These are phyloP conservation scores for Neurospora discreta DNA, from an alignment of 495 filamentous ascomycete species.

Conservation along the genomic window DNA sequence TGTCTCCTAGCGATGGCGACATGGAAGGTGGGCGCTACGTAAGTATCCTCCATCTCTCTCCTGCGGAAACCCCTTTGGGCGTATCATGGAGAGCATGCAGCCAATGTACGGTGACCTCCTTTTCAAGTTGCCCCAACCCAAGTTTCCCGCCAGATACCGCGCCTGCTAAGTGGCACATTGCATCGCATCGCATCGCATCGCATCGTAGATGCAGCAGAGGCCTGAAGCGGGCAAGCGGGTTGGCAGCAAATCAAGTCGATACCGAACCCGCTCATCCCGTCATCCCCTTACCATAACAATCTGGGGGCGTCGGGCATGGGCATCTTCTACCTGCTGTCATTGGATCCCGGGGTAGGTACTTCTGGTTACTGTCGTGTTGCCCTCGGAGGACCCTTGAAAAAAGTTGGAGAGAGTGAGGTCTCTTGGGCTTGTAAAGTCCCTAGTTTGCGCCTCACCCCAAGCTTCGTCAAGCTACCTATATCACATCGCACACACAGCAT, in stretches of 20 bases:
- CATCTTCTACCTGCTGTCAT: not conserved
- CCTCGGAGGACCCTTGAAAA: not conserved
- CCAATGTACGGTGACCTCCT: not conserved
- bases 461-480: not conserved
- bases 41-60: not conserved
- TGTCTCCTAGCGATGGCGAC: not conserved
- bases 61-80: not conserved
- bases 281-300: not conserved
- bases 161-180: not conserved
- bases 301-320: not conserved
- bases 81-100: not conserved
- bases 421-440: not conserved
- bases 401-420: not conserved
- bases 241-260: not conserved
- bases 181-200: not conserved
- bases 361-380: no score
- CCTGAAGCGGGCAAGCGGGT: not conserved
- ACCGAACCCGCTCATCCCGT: not conserved
- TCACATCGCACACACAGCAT: not conserved
- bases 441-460: not conserved
- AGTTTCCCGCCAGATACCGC: not conserved
- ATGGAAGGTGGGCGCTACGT: not conserved
- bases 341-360: not conserved
- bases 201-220: not conserved
- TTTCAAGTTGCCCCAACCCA: not conserved